phyloP scores from a whole-genome alignment of 2,329 filamentous ascomycete genomes.

The Cordyceps fumosorosea region DNA sequence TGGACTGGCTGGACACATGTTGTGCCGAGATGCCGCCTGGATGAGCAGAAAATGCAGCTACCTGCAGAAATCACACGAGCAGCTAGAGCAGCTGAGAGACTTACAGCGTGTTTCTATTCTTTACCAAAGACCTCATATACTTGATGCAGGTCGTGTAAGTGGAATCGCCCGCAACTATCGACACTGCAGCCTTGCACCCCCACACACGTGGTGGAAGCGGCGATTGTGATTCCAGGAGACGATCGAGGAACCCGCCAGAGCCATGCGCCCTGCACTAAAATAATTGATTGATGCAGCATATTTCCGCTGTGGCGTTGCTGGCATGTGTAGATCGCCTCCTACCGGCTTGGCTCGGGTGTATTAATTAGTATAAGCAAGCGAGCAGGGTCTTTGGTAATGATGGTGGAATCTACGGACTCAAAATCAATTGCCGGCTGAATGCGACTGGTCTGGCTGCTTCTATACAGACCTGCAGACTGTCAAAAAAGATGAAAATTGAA shows the following conservation, averaged over 20 bases:
- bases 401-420: no score
- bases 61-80: not conserved
- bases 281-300: not conserved
- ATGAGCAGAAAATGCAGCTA: not conserved
- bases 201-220: constrained; percentile 7
- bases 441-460: not conserved
- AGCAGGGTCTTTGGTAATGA: no score
- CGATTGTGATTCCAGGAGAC: constrained; percentile 6
- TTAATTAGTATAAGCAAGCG: no score
- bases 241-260: not conserved
- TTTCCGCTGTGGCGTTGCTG: constrained; percentile 4
- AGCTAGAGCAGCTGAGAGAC: not conserved
- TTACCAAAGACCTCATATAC: not conserved
- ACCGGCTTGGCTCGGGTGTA: not conserved
- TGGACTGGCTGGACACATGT: not conserved
- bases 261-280: not conserved
- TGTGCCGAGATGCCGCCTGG: not conserved
- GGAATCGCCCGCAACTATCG: not conserved
- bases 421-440: not conserved
- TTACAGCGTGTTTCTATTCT: not conserved
- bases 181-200: not conserved
- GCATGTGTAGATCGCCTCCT: not conserved
- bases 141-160: not conserved
- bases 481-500: not conserved
- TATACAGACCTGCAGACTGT: no score